phyloP scores from a whole-genome alignment of 1,284 basidiomycete species.

The Cystobasidium pallidum region DNA sequence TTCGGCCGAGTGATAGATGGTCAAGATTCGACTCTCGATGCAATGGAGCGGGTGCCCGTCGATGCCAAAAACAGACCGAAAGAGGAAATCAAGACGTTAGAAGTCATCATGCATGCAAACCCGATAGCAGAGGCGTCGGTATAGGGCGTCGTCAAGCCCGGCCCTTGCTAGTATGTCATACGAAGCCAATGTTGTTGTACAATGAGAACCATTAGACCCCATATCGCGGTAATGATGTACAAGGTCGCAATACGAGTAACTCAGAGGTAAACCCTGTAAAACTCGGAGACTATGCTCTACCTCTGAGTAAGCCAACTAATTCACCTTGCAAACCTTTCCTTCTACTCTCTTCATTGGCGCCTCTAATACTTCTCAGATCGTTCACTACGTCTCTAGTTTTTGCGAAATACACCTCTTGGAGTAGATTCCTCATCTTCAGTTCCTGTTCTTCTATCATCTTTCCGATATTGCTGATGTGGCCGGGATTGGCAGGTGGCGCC shows the following conservation, averaged over 20 bases:
- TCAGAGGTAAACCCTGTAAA: too few relatives aligned
- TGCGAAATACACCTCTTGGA: slow-evolving; percentile 62
- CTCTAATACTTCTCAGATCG: slow-evolving; percentile 82
- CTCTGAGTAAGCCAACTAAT: slow-evolving; percentile 68
- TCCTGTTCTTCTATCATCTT: slow-evolving; percentile 98
- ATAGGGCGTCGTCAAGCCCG: not conserved
- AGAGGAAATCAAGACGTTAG: slow-evolving; percentile 68
- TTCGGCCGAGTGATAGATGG: slow-evolving; percentile 96
- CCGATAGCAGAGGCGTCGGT: slow-evolving; percentile 74
- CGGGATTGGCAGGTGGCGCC: slow-evolving; percentile 49
- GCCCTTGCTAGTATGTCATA: not conserved
- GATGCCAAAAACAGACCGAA: slow-evolving; percentile 86
- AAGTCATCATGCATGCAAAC: slow-evolving; percentile 94
- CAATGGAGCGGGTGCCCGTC: slow-evolving; percentile 87
- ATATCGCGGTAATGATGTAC: not conserved
- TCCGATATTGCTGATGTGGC: slow-evolving; percentile 90
- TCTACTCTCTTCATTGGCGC: slow-evolving; percentile 77
- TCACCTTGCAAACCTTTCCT: slow-evolving; percentile 90
- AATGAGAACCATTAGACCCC: not conserved
- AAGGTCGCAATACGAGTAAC: too few relatives aligned
- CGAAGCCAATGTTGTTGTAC: slow-evolving; percentile 21
- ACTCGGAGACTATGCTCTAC: slow-evolving; percentile 31
- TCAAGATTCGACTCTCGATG: slow-evolving; percentile 80
- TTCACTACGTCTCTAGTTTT: slow-evolving; percentile 92
- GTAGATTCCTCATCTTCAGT: slow-evolving; percentile 93